Evolutionary conservation across 371 early-diverging fungal genomes (phyloP), one percentile per base, ranked within the genome.

Genomic region (Homolaphlyctis polyrhiza): DNA sequence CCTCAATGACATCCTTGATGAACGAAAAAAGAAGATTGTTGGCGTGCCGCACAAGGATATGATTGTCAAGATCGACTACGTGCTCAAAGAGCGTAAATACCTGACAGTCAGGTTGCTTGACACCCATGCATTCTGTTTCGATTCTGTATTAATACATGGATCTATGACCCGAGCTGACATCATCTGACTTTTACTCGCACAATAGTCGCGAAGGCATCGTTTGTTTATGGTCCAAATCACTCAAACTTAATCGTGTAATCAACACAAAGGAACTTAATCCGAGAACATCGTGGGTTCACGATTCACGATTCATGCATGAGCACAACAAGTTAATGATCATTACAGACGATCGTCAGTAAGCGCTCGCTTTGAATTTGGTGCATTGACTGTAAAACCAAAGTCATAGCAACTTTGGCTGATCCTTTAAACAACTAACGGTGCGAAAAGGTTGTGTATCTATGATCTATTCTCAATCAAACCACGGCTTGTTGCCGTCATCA

Each of bases 391-490:
- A n/a, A n/a, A n/a, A n/a, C n/a, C n/a, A n/a, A n/a, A n/a, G n/a
- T n/a, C 55, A 55, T 55, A 14, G 18, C 14, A 8, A 55, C 55
- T 25, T 4, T 25, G 27, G 55, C 11, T n/a, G 52, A 6, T 11
- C 6, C 28, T 6, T 51, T 11, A 51, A 8, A 32, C 8, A 51
- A 8, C 18, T 39, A 18, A 18, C 39, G 18, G 8, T 58, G 33
- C 43, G 13, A 45, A 11, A 29, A 78, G 76, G 47, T 68, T 82
- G 5, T 78, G 76, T 58, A 75, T 83, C 28, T 82, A 72, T 57
- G 84, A 83, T 39, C 61, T 83, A 18, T 64, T 77, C 35, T 75
- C 84, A 18, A 82, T 83, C 49, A 82, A 82, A 47, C 78, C 84
- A 1, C 68, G 84, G 13, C 51, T 75, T 28, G 50, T 82, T n/a